A percentile compares a stretch with the other conserved stretches of the same genome.
Conservation (phyloP, 2,329 filamentous ascomycete species). For the Colletotrichum endophyticum region DNA sequence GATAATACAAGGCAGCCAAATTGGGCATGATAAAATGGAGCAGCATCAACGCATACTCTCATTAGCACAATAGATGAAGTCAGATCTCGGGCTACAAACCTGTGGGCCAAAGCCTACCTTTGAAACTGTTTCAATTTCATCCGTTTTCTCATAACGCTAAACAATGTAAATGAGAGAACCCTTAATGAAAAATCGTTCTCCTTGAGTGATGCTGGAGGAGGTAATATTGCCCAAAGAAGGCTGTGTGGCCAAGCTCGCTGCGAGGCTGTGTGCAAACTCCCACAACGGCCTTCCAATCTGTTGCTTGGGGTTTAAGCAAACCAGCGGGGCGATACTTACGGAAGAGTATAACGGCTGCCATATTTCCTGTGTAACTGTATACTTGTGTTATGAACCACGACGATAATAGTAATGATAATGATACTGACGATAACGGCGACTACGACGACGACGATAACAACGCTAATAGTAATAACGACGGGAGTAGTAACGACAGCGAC, state of each 20-base stretch:
- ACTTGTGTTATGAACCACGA: too few relatives aligned
- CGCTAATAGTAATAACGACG: too few relatives aligned
- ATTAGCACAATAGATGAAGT: fast-evolving
- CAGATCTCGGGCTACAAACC: not conserved
- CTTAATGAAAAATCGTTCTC: not conserved
- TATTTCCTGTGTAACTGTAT: too few relatives aligned
- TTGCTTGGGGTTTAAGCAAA: not conserved
- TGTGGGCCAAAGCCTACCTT: fast-evolving
- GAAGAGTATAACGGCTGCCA: not conserved
- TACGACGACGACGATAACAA: too few relatives aligned
- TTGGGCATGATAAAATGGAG: fast-evolving
- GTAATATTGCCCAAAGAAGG: not conserved
- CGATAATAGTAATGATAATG: too few relatives aligned
- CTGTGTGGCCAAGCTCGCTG: not conserved
- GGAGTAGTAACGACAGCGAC: too few relatives aligned
- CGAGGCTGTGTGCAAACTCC: not conserved
- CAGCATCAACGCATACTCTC: not conserved
- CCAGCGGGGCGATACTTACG: not conserved
- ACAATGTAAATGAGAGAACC: not conserved
- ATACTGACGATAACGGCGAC: too few relatives aligned
- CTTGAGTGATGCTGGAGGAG: not conserved
- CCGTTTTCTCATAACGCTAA: not conserved
- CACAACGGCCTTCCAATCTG: not conserved
- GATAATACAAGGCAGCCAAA: not conserved
- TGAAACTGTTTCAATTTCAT: not conserved